Conservation (phyloP, 1,284 basidiomycete genomes). For the Trichosporon inkin region DNA sequence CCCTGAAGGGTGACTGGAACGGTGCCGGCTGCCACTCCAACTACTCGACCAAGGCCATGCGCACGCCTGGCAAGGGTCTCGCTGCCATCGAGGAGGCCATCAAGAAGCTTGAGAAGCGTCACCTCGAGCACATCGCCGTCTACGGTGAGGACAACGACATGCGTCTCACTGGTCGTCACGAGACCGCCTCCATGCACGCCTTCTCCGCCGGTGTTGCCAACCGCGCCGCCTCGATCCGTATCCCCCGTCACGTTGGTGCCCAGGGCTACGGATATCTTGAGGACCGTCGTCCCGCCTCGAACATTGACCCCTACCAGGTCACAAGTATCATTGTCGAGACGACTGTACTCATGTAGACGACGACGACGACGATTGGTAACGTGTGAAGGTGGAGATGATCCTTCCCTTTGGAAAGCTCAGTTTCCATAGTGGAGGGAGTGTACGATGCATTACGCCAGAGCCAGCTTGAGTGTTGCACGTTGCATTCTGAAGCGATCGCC, state of each 20-base stretch:
- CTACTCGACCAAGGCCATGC: conserved; percentile 88
- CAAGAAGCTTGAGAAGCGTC: conserved; percentile 74
- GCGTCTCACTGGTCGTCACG: conserved; percentile 83
- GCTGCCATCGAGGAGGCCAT: conserved; percentile 91
- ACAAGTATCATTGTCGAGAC: conserved; percentile 88
- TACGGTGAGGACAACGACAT: conserved; percentile 96
- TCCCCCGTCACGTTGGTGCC: conserved; percentile 62
- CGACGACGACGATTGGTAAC: conserved; percentile 3
- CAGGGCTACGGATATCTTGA: conserved; percentile 96
- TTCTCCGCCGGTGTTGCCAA: conserved; percentile 97
- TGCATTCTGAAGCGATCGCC: neutral
- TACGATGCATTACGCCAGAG: conserved; percentile 4
- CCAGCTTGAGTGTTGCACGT: neutral
- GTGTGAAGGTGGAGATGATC: neutral
- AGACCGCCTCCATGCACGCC: conserved; percentile 89
- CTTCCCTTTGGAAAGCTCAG: neutral
- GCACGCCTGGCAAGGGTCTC: conserved; percentile 82
- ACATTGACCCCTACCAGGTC: conserved; percentile 83
- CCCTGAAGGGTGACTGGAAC: conserved; percentile 97
- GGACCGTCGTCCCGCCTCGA: conserved; percentile 93
- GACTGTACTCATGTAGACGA: conserved; percentile 54
- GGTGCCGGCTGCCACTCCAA: conserved; percentile 97
- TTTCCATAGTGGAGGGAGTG: neutral
- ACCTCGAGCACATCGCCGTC: conserved; percentile 88
- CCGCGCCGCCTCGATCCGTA: conserved; percentile 77